Evolutionary conservation across 2,329 filamentous ascomycete genomes (phyloP), one percentile per base, ranked within the genome.

Genomic region (Neophaeococcomyces aloes): DNA sequence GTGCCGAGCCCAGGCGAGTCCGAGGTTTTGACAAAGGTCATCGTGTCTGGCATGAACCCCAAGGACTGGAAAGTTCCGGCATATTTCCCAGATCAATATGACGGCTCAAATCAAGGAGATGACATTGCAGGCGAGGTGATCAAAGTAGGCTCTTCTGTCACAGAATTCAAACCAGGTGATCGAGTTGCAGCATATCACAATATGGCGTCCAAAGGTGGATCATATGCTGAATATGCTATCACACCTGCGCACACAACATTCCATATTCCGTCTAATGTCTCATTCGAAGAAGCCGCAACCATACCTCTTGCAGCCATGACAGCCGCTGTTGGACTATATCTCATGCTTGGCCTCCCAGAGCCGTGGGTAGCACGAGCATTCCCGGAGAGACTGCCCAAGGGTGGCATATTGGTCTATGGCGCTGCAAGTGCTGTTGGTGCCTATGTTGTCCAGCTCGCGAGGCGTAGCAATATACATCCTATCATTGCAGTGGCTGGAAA

Each of bases 401-500:
- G 50, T 6, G 50, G 64, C 2, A 60, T 69, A 10, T 57, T 76
- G 34, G 67, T 78, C 46, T 78, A 78, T 58, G 71, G 74, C 19
- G 73, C 67, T 0, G 65, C 71, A 1, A 69, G 70, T 0, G 68
- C 76, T 0, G 76, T 81, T 1, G 78, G 78, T 6, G 61, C 70
- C 4, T 80, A 73, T 52, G 70, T 70, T 0, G 59, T 80, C 34
- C 74, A 81, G 56, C 63, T 81, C 11, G 75, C 75, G 7, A 54
- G 50, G 3, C 61, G 62, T 5, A 68, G 67, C 46, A 74, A 76
- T 55, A 74, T 81, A 48, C 75, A 79, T 57, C 78, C 78, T 0
- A 59, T 81, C 33, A 76, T 81, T 49, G 70, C 68, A 47, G 65
- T 81, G 6, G 76, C 77, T 0, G 78, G 78, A 5, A 61, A 32